Evolutionary conservation across 2,329 filamentous ascomycete species (phyloP).

Genomic region (Lachnellula subtilissima): DNA sequence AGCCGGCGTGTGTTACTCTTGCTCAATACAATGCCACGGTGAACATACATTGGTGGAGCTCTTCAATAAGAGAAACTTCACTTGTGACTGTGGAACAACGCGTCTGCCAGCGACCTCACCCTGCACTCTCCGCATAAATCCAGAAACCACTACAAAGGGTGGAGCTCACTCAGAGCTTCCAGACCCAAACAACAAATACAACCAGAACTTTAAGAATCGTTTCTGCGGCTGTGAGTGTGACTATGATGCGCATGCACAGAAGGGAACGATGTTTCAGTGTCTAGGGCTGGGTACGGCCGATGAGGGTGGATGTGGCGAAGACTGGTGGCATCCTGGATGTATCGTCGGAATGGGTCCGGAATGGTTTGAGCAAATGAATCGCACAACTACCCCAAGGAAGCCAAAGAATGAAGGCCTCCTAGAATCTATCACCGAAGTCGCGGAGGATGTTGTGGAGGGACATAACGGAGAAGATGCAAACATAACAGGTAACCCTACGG

Average conservation of each 20-base stretch:
- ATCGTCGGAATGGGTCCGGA: slow-evolving; percentile 73
- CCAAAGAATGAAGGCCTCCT: slow-evolving; percentile 34
- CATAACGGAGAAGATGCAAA: slow-evolving; percentile 13
- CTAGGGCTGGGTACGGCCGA: slow-evolving; percentile 75
- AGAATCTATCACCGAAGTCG: slow-evolving; percentile 47
- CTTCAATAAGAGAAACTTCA: slow-evolving; percentile 92
- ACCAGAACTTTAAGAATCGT: slow-evolving; percentile 88
- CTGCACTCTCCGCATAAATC: slow-evolving; percentile 71
- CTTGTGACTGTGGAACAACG: slow-evolving; percentile 91
- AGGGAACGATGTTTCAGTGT: slow-evolving; percentile 98
- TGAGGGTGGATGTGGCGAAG: slow-evolving; percentile 87
- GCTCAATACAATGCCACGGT: slow-evolving; percentile 93
- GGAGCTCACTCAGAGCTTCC: slow-evolving; percentile 72
- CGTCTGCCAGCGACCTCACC: slow-evolving; percentile 62
- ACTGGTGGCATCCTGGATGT: slow-evolving; percentile 97
- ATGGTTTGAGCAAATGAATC: slow-evolving; percentile 57
- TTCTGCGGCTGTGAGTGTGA: slow-evolving; percentile 88
- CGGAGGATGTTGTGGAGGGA: slow-evolving; percentile 33
- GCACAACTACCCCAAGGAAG: slow-evolving; percentile 30
- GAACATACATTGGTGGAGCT: slow-evolving; percentile 94
- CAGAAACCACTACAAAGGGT: slow-evolving; percentile 69
- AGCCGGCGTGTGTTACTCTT: slow-evolving; percentile 92
- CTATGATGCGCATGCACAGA: slow-evolving; percentile 84
- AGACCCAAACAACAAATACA: slow-evolving; percentile 75
- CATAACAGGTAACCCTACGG: slow-evolving; percentile 7